Percentiles rank a stretch among this genome's conserved stretches.
Evolutionary conservation across 2,329 filamentous ascomycete genomes (phyloP).

Genomic region (Phyllosticta paracitricarpa): DNA sequence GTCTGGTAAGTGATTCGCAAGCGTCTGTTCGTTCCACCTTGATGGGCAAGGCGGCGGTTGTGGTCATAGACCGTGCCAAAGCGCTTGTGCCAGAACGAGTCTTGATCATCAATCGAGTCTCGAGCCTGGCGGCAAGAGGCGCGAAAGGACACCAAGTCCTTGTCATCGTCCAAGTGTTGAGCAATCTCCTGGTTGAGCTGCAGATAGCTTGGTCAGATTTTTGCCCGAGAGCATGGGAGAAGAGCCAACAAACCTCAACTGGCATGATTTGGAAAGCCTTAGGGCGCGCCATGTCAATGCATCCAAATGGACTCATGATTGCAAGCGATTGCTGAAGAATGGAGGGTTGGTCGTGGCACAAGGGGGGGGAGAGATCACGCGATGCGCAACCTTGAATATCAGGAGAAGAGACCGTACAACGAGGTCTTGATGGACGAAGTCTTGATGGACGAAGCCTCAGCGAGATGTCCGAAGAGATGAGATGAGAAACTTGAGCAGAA

Average conservation of each 20-base stretch:
- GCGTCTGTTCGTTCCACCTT: slow-evolving; percentile 17
- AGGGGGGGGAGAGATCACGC: not conserved
- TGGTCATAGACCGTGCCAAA: slow-evolving; percentile 36
- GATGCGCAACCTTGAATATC: not conserved
- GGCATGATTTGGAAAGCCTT: slow-evolving; percentile 13
- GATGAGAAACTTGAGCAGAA: not conserved
- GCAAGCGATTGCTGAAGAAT: not conserved
- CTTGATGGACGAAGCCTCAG: not conserved
- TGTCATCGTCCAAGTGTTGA: slow-evolving; percentile 28
- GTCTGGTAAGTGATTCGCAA: slow-evolving; percentile 29
- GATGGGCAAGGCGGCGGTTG: not conserved
- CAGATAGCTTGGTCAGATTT: not conserved
- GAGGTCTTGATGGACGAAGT: not conserved
- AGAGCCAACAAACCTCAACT: slow-evolving; percentile 19
- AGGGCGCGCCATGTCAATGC: not conserved
- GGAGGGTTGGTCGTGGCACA: not conserved
- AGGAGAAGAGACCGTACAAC: not conserved
- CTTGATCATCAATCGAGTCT: slow-evolving; percentile 30
- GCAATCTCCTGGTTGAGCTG: slow-evolving; percentile 34
- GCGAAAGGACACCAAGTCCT: slow-evolving; percentile 34
- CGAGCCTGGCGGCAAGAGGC: slow-evolving; percentile 30
- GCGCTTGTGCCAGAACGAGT: slow-evolving; percentile 38
- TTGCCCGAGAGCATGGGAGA: not conserved
- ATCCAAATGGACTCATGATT: not conserved
- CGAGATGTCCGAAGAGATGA: not conserved